Evolutionary conservation across 306 rosid genomes (phyloP).

Genomic region (Pterocarpus santalinus): DNA sequence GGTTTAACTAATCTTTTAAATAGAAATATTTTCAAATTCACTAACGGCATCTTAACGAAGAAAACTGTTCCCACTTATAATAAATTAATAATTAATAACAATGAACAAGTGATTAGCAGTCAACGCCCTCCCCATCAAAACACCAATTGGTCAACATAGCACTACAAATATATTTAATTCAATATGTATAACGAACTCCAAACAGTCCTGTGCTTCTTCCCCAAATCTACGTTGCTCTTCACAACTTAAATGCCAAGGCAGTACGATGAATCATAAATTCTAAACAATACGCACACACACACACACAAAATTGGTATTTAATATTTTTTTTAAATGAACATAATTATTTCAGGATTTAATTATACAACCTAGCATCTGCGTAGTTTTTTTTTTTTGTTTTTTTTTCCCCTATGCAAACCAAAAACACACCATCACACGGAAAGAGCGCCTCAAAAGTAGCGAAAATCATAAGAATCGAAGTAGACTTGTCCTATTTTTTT

Average conservation of each 20-base stretch:
- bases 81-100: background rate
- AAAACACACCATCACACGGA: constrained; percentile 43
- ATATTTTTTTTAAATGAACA: too few relatives aligned
- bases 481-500: background rate
- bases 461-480: background rate
- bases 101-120: constrained; percentile 23
- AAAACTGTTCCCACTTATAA: constrained; percentile 15
- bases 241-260: constrained; percentile 2
- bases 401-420: constrained; percentile 33
- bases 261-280: constrained; percentile 21
- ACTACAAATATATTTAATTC: background rate
- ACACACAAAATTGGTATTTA: background rate
- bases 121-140: constrained; percentile 36
- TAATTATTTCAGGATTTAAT: background rate
- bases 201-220: background rate
- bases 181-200: background rate
- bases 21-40: background rate
- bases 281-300: background rate
- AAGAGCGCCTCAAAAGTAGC: background rate
- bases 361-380: background rate
- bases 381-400: too few relatives aligned
- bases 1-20: background rate
- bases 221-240: background rate
- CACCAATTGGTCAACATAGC: constrained; percentile 42
- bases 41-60: background rate